Conservation (phyloP, 768 basidiomycete species). For the Porpolomopsis calyptriformis region DNA sequence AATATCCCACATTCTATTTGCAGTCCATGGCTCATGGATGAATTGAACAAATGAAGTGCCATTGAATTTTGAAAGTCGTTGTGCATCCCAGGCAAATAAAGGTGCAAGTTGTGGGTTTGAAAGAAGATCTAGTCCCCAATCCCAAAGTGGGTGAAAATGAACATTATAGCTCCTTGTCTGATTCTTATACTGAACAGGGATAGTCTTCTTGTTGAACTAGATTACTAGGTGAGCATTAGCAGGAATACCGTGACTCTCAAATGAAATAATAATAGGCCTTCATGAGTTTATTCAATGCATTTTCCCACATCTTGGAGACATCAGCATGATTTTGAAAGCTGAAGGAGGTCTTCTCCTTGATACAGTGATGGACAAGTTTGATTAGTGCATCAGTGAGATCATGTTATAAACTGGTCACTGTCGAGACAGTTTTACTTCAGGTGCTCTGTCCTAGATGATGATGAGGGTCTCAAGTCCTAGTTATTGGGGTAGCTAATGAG, state of each 20-base stretch:
- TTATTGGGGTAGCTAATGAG: no score
- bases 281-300: conserved; percentile 7
- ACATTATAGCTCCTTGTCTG: conserved; percentile 13
- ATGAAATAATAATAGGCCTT: conserved; percentile 7
- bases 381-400: conserved; percentile 13
- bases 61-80: conserved; percentile 20
- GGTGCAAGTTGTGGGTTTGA: conserved; percentile 15
- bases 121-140: conserved; percentile 21
- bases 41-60: conserved; percentile 19
- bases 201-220: conserved; percentile 12
- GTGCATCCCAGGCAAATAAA: conserved; percentile 24
- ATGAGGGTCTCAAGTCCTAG: no score
- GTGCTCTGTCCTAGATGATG: no score
- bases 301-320: conserved; percentile 14
- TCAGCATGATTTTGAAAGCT: conserved; percentile 12
- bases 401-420: no score
- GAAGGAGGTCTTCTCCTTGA: conserved; percentile 5
- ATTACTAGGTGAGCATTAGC: conserved; percentile 10
- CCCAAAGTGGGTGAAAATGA: conserved; percentile 15
- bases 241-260: no score
- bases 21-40: conserved; percentile 29
- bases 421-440: no score
- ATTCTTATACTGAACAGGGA: conserved; percentile 14
- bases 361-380: conserved; percentile 10
- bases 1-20: conserved; percentile 25